Evolutionary conservation across 73 alveolate genomes (phyloP), one percentile per base, ranked within the genome.

Genomic region (Uronychia binucleata): DNA sequence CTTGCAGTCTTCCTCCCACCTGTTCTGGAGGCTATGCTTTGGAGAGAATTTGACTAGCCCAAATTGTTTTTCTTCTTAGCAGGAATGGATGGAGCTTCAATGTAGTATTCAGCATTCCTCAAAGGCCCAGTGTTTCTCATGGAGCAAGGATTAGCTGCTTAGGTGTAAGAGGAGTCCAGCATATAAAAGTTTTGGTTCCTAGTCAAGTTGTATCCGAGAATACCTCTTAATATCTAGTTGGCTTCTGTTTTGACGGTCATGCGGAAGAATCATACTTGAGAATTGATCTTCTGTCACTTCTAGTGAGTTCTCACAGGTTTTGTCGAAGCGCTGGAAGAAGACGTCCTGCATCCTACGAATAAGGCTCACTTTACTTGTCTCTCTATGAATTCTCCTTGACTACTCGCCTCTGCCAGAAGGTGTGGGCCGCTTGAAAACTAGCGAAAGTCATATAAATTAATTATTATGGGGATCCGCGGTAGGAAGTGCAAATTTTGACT

Each of bases 101-200:
- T 26, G 58, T 84, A 34, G 75, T 90, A 90, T 60, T 80, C 93
- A 27, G 95, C 95, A 85, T 90, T 90, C 33, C 95, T 58, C 28
- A 78, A 57, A 0, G 92, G 92, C 25, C 95, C 95, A 1, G n/a
- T 5, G 59, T 90, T 92, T 80, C 95, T 78, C 95, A 90, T 90
- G 27, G 95, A 35, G 78, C 83, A 82, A 1, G 95, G 95, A 80
- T 90, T 85, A 80, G 81, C 58, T 1, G 95, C 92, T 28, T 82
- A 57, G 14, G 81, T 57, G 35, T 90, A 90, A 25, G 90, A 76
- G 26, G 95, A 90, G 59, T 90, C 95, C 0, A 85, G 75, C 90
- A 90, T 85, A 33, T 90, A 90, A 74, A 33, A 90, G n/a, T 75
- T 75, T 75, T 84, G 74, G 75, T 80, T 85, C 58, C 77, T 90